Evolutionary conservation across 306 rosid species (phyloP).

Genomic region (Pachyrhizus erosus): DNA sequence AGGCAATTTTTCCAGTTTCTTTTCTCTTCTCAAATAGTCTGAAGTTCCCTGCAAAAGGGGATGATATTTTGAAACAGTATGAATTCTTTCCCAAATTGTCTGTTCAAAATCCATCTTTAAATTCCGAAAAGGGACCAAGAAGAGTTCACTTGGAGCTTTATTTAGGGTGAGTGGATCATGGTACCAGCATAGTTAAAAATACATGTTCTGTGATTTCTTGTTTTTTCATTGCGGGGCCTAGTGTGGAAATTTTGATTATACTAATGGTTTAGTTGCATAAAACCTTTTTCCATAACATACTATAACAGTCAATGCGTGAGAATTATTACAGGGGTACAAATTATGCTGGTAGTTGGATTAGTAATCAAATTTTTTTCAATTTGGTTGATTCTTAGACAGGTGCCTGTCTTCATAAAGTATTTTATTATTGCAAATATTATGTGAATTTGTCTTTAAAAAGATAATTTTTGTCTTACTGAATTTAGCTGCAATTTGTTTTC

Average conservation of each 20-base stretch:
- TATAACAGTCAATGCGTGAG: slow-evolving; percentile 15
- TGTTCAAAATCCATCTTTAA: slow-evolving; percentile 51
- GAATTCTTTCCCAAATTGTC: slow-evolving; percentile 64
- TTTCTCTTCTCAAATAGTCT: slow-evolving; percentile 81
- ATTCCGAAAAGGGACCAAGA: slow-evolving; percentile 55
- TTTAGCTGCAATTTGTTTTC: slow-evolving; percentile 5
- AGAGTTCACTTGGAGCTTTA: slow-evolving; percentile 83
- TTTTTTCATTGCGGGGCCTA: slow-evolving; percentile 12
- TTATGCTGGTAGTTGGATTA: background rate
- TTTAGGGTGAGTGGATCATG: slow-evolving; percentile 76
- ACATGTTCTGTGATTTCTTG: slow-evolving; percentile 33
- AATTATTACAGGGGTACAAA: slow-evolving; percentile 1
- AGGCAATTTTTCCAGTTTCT: slow-evolving; percentile 90
- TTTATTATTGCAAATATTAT: background rate
- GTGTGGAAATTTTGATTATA: slow-evolving; percentile 21
- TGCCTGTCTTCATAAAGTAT: background rate
- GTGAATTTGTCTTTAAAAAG: background rate
- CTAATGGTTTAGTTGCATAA: background rate
- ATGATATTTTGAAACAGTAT: slow-evolving; percentile 64
- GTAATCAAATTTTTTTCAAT: background rate
- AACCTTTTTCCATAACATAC: background rate
- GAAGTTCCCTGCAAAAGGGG: slow-evolving; percentile 70
- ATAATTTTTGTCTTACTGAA: background rate
- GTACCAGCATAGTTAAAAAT: slow-evolving; percentile 7
- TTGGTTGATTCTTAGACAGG: background rate